phyloP scores from a whole-genome alignment of 768 basidiomycete species.

The Boletus sp. region DNA sequence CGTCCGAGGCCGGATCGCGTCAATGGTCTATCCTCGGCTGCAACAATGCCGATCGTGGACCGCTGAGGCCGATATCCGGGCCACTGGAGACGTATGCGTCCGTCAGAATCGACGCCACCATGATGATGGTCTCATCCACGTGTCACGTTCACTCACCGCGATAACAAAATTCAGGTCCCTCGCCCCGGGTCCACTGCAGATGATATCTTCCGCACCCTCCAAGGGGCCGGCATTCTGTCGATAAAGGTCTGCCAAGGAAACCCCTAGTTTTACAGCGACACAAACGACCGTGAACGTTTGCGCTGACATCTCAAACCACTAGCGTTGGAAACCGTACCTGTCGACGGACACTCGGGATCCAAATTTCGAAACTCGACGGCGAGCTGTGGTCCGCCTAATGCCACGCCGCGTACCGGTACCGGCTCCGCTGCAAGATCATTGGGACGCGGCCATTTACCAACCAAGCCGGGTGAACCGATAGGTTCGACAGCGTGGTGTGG shows the following conservation, averaged over 20 bases:
- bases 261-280: neutral
- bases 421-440: neutral
- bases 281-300: neutral
- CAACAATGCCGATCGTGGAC: neutral
- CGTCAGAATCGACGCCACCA: neutral
- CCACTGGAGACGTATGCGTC: constrained; percentile 2
- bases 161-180: neutral
- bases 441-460: constrained; percentile 1
- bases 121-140: neutral
- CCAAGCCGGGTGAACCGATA: neutral
- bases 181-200: neutral
- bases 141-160: neutral
- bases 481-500: neutral
- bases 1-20: constrained; percentile 5
- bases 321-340: neutral
- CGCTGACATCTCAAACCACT: neutral
- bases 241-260: neutral
- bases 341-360: neutral
- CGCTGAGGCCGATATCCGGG: neutral
- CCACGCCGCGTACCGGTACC: neutral
- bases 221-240: rapidly evolving
- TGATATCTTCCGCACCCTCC: neutral
- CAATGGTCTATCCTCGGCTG: neutral
- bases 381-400: no score
- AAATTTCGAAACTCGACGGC: constrained; percentile 4